Conservation (phyloP, 768 basidiomycete species). For the Psilocybe azurescens region DNA sequence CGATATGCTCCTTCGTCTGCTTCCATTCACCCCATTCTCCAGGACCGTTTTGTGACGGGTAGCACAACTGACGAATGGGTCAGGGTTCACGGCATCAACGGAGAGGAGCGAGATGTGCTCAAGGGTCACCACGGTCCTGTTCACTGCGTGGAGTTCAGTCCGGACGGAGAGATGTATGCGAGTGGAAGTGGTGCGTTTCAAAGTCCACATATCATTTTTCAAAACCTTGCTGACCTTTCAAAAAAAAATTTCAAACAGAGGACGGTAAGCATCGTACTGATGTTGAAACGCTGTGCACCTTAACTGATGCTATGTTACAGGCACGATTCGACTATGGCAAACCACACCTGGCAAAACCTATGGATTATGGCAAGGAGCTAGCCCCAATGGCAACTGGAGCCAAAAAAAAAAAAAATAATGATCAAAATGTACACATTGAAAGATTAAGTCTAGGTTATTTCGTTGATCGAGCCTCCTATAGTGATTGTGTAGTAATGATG, state of each 20-base stretch:
- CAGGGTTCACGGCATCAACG: conserved; percentile 87
- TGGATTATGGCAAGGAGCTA: conserved; percentile 82
- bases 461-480: conserved; percentile 24
- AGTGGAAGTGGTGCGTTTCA: conserved; percentile 80
- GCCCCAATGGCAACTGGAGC: conserved; percentile 33
- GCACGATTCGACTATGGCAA: conserved; percentile 97
- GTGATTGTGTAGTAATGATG: conserved; percentile 22
- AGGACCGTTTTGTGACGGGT: conserved; percentile 93
- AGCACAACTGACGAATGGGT: conserved; percentile 95
- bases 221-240: not conserved
- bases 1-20: conserved; percentile 92
- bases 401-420: conserved; percentile 23
- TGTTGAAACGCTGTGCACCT: not conserved
- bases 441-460: conserved; percentile 27
- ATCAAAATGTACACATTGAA: conserved; percentile 25
- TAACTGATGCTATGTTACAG: conserved; percentile 40
- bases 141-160: conserved; percentile 91
- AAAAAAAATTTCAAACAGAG: conserved; percentile 47
- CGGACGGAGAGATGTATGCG: conserved; percentile 97
- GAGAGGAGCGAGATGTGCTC: conserved; percentile 88
- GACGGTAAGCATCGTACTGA: conserved; percentile 56
- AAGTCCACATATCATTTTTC: conserved; percentile 31
- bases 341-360: conserved; percentile 93
- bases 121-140: conserved; percentile 99
- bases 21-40: conserved; percentile 88